A percentile compares a stretch with the other conserved stretches of the same genome.
These are phyloP conservation scores for Coemansia guatemalensis DNA, from an alignment of 192 early-diverging fungal genomes.

Conservation along the genomic window DNA sequence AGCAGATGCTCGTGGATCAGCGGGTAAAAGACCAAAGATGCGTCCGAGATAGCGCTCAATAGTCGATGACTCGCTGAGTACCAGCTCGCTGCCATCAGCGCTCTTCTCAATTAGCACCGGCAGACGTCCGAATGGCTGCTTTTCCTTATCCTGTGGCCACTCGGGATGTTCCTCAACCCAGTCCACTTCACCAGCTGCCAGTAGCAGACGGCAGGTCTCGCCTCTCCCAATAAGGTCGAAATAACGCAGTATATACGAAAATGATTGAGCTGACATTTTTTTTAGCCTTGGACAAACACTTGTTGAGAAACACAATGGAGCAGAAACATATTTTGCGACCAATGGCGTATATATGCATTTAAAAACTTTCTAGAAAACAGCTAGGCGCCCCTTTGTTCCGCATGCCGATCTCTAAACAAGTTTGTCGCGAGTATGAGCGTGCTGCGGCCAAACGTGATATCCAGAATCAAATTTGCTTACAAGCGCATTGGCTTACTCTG, in stretches of 20 bases:
- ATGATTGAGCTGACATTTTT: background rate
- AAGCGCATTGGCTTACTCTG: no score
- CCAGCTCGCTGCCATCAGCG: conserved; percentile 17
- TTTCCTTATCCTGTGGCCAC: conserved; percentile 24
- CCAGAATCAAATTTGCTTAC: no score
- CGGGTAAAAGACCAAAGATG: conserved; percentile 48
- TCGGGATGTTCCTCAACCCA: conserved; percentile 30
- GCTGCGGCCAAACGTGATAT: no score
- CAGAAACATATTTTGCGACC: background rate
- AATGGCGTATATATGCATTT: background rate
- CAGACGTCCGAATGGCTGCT: conserved; percentile 28
- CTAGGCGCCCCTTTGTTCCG: background rate
- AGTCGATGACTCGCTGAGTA: conserved; percentile 41
- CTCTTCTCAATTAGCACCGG: conserved; percentile 28
- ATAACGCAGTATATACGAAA: conserved; percentile 25
- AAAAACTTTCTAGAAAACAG: background rate
- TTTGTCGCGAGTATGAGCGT: no score
- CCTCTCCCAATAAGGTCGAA: conserved; percentile 17
- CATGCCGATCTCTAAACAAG: background rate
- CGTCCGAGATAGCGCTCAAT: conserved; percentile 56
- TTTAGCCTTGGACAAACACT: background rate
- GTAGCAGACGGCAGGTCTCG: conserved; percentile 33
- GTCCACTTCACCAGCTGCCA: conserved; percentile 31
- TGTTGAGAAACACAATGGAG: background rate
- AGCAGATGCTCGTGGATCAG: conserved; percentile 26